Percentiles rank a stretch among this genome's conserved stretches.
Conservation (phyloP, 1,284 basidiomycete species). For the Irpex sp. region DNA sequence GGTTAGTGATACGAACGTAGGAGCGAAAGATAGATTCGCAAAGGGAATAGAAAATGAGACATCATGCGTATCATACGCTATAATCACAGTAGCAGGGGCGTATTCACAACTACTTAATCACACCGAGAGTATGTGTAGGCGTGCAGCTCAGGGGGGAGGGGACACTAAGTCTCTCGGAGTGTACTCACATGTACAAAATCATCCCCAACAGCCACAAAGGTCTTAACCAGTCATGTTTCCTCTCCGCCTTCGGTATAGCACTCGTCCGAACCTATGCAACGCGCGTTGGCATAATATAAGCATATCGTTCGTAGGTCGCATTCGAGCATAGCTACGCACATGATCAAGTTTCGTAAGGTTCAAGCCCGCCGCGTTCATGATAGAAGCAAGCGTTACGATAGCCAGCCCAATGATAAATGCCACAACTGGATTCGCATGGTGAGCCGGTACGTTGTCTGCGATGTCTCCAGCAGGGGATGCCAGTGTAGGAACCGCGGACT, state of each 20-base stretch:
- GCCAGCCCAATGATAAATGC: constrained; percentile 79
- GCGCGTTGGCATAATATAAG: constrained; percentile 1
- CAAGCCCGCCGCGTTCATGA: constrained; percentile 81
- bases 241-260: constrained; percentile 63
- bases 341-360: constrained; percentile 85
- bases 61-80: no score
- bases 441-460: constrained; percentile 28
- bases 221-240: constrained; percentile 69
- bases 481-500: neutral
- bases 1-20: neutral
- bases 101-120: no score
- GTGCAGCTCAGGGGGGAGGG: no score
- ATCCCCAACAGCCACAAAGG: constrained; percentile 84
- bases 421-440: constrained; percentile 56
- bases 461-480: neutral
- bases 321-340: constrained; percentile 36
- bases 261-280: constrained; percentile 59
- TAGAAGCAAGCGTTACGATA: constrained; percentile 74
- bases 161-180: neutral
- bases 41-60: no score
- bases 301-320: neutral
- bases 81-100: no score
- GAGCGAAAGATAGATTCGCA: no score
- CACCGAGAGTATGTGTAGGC: no score
- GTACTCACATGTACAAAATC: constrained; percentile 67